phyloP scores from a whole-genome alignment of 2,329 filamentous ascomycete species.

The Basipetospora chlamydospora region DNA sequence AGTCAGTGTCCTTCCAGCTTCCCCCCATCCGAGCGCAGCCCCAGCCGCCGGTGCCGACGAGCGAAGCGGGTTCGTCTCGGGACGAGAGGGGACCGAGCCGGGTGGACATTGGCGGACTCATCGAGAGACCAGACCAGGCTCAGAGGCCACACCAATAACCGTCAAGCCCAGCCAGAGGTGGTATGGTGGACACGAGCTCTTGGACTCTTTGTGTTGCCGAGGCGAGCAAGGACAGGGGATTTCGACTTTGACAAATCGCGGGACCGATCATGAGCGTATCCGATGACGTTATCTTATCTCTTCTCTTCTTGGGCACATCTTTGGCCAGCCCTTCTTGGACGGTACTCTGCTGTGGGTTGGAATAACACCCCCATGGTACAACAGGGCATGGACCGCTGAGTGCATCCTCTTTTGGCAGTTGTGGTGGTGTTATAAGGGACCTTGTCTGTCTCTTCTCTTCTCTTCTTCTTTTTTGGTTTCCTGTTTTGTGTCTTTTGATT shows the following conservation, averaged over 20 bases:
- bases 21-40: constrained; percentile 30
- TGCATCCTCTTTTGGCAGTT: not conserved
- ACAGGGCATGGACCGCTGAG: not conserved
- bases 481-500: not conserved
- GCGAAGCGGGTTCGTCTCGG: not conserved
- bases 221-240: not conserved
- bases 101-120: constrained; percentile 46
- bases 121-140: constrained; percentile 36
- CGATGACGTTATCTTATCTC: no score
- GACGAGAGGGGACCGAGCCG: constrained; percentile 15
- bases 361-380: not conserved
- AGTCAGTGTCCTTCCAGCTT: constrained; percentile 18
- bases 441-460: not conserved
- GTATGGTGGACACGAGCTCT: not conserved
- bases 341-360: not conserved
- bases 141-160: not conserved
- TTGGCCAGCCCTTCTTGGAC: not conserved
- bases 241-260: not conserved
- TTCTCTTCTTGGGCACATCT: no score
- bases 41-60: not conserved
- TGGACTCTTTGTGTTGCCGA: not conserved
- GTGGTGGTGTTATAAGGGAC: not conserved
- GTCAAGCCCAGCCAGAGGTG: not conserved
- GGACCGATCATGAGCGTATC: no score
- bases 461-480: constrained; percentile 1